These are phyloP conservation scores for Barnettozyma californica DNA, from an alignment of 805 yeast genomes.

Conservation along the genomic window DNA sequence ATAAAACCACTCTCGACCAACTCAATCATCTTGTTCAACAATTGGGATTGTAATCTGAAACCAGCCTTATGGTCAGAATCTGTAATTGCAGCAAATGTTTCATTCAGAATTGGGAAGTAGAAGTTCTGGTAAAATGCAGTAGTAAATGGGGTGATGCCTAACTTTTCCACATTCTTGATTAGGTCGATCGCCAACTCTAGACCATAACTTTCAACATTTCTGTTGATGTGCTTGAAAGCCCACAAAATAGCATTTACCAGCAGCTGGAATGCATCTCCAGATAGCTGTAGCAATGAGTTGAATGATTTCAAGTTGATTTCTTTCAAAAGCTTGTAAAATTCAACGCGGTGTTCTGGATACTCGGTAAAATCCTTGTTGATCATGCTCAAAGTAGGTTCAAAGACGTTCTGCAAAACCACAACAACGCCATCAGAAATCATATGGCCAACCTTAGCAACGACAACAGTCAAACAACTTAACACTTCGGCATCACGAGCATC, in stretches of 20 bases:
- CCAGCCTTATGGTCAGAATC: slow-evolving; percentile 98
- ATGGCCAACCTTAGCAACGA: slow-evolving; percentile 82
- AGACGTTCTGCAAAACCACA: slow-evolving; percentile 79
- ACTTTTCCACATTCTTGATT: slow-evolving; percentile 74
- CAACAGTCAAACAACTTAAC: slow-evolving; percentile 86
- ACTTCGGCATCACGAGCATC: slow-evolving; percentile 99
- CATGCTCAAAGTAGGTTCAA: slow-evolving; percentile 93
- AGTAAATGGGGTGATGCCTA: slow-evolving; percentile 66
- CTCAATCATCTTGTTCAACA: slow-evolving; percentile 78
- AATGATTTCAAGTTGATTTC: slow-evolving; percentile 84
- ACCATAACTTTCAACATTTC: slow-evolving; percentile 94
- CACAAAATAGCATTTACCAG: slow-evolving; percentile 92
- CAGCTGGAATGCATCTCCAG: slow-evolving; percentile 87
- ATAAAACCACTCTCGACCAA: slow-evolving; percentile 75
- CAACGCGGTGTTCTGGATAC: slow-evolving; percentile 97
- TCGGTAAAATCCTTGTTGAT: slow-evolving; percentile 92
- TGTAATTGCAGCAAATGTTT: slow-evolving; percentile 87
- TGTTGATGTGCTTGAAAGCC: slow-evolving; percentile 97
- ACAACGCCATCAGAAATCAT: slow-evolving; percentile 88
- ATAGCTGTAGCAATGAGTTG: slow-evolving; percentile 78
- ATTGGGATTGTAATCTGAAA: slow-evolving; percentile 78
- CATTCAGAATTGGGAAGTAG: slow-evolving; percentile 84
- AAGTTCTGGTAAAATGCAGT: slow-evolving; percentile 84
- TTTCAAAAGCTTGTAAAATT: slow-evolving; percentile 83
- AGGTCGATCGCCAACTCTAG: slow-evolving; percentile 78